Base-by-base conservation (phyloP, 768 basidiomycete genomes). In the Leccinum variicolor region DNA sequence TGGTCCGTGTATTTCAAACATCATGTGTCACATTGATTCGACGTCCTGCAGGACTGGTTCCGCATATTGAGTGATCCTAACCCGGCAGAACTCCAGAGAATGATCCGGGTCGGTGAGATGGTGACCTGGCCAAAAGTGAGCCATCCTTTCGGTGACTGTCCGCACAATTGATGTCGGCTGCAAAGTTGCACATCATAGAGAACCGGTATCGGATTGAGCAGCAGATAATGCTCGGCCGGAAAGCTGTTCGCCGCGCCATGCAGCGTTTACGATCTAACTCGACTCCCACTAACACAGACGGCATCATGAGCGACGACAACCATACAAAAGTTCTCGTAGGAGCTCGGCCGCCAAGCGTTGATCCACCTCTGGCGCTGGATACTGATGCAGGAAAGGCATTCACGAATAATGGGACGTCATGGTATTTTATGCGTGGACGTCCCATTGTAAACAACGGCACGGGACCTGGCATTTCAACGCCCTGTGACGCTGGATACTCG, bases 121-220 rank as follows among this genome's bases (percentile, higher is more conserved):
- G 96, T 94, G 28, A 91, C 97, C n/a, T 99, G 94, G 94, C 96
- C 97, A 0, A 98, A 96, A 77, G 91, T 96, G 62, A 56, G 76
- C 52, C 4, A 14, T 54, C 25, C 11, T 25, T 11, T 23, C 8
- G n/a, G 21, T 1, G 6, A n/a, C 54, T 39, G 41, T 36, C 17
- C 46, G 10, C 17, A 17, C 3, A 50, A 58, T 53, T 68, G 36
- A 70, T 49, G 23, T 57, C 17, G 6, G n/a, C 8, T 51, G 9
- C 46, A 48, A 50, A 95, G 94, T 75, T 97, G 14, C 93, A 92
- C 64, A 98, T 98, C 84, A 91, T 98, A 57, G 85, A 89, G 68
- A 98, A 98, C 70, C 82, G 96, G n/a, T 80, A 84, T 62, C 83
- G 84, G 9, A 77, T 92, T n/a, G 89, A 97, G 72, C 86, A 85